These are phyloP conservation scores for Puccinia novopanici DNA, from an alignment of 1,284 basidiomycete species.

Conservation along the genomic window DNA sequence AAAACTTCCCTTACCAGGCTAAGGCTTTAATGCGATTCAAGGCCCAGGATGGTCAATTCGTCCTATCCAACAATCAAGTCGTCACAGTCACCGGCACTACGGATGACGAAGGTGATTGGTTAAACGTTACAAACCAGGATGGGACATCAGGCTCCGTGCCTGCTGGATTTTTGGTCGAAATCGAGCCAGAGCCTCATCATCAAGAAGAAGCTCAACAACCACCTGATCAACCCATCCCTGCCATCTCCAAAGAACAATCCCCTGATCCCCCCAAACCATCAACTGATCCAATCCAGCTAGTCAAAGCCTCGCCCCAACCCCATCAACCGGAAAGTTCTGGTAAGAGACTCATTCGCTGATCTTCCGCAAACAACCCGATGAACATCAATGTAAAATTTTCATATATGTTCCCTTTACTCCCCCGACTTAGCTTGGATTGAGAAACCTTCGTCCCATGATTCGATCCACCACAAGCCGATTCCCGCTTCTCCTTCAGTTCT, in stretches of 20 bases:
- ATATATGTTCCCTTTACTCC: not conserved
- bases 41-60: constrained; percentile 49
- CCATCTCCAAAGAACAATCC: not conserved
- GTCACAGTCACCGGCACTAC: constrained; percentile 45
- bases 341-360: not conserved
- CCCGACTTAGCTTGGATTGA: not conserved
- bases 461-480: not conserved
- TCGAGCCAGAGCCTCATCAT: not conserved
- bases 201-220: not conserved
- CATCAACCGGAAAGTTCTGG: not conserved
- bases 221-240: not conserved
- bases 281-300: not conserved
- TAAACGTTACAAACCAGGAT: constrained; percentile 16
- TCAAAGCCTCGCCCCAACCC: not conserved
- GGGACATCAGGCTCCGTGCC: constrained; percentile 44
- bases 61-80: constrained; percentile 19
- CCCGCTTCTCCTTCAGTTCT: not conserved
- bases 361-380: not conserved
- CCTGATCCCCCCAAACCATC: not conserved
- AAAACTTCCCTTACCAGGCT: constrained; percentile 43
- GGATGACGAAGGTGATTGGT: constrained; percentile 48
- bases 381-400: not conserved
- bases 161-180: constrained; percentile 44
- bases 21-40: constrained; percentile 50
- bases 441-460: not conserved